These are phyloP conservation scores for Aspergillus bertholletiae DNA, from an alignment of 495 filamentous ascomycete species.

Conservation along the genomic window DNA sequence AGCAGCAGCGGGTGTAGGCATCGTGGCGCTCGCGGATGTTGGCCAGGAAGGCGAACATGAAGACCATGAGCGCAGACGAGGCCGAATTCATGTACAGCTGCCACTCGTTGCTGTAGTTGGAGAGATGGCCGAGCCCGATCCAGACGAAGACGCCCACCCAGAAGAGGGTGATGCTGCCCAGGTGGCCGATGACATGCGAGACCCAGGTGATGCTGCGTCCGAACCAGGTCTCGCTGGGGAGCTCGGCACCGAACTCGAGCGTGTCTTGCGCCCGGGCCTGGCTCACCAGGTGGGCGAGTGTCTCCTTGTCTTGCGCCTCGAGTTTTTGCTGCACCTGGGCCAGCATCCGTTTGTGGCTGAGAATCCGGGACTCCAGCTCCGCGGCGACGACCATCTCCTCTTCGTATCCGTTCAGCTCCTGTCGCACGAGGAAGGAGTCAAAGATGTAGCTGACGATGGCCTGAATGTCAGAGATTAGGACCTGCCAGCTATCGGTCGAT, in stretches of 20 bases:
- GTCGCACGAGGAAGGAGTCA: constrained; percentile 36
- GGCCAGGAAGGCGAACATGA: constrained; percentile 35
- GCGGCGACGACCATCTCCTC: constrained; percentile 20
- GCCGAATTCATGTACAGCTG: constrained; percentile 40
- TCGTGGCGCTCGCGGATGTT: constrained; percentile 34
- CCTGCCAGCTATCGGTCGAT: constrained; percentile 30
- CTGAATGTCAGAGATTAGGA: constrained; percentile 33
- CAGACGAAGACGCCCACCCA: constrained; percentile 35
- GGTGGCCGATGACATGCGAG: constrained; percentile 21
- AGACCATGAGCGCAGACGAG: constrained; percentile 31
- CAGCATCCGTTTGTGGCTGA: constrained; percentile 29
- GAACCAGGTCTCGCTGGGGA: background rate
- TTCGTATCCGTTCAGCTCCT: constrained; percentile 30
- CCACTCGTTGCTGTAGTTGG: constrained; percentile 28
- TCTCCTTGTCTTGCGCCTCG: background rate
- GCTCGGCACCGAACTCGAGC: background rate
- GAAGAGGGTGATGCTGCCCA: constrained; percentile 23
- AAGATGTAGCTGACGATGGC: constrained; percentile 36
- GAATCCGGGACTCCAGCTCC: constrained; percentile 27
- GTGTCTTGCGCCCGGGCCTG: background rate
- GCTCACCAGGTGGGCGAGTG: background rate
- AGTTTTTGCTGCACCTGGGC: background rate
- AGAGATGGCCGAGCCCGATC: constrained; percentile 28
- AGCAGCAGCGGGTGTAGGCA: constrained; percentile 23
- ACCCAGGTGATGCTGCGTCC: constrained; percentile 14